These are phyloP conservation scores for Nothopassalora personata DNA, from an alignment of 2,329 filamentous ascomycete species.

Conservation along the genomic window DNA sequence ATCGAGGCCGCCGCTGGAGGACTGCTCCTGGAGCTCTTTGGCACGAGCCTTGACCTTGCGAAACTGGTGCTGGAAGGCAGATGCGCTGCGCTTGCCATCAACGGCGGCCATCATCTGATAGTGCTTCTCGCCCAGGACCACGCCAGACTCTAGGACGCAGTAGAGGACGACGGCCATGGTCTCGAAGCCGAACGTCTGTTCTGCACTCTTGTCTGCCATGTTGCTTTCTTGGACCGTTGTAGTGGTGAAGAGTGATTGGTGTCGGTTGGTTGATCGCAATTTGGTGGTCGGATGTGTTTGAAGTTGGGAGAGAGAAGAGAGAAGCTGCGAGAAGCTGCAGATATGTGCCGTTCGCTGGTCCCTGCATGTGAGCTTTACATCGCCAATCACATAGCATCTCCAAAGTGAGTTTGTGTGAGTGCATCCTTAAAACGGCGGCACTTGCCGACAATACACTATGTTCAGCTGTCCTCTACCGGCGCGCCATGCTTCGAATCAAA, in stretches of 20 bases:
- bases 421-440: not conserved
- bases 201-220: conserved; percentile 1
- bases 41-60: conserved; percentile 27
- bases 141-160: conserved; percentile 12
- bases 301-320: not conserved
- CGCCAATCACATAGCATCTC: conserved; percentile 1
- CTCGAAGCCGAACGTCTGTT: conserved; percentile 14
- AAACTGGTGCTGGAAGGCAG: conserved; percentile 27
- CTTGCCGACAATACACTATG: not conserved
- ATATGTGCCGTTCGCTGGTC: not conserved
- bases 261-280: not conserved
- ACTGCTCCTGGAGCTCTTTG: conserved; percentile 19
- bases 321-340: not conserved
- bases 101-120: conserved; percentile 29
- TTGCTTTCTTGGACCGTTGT: not conserved
- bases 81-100: conserved; percentile 17
- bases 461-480: not conserved
- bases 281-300: not conserved
- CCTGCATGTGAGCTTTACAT: conserved; percentile 1
- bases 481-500: too few species aligned
- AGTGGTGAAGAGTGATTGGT: not conserved
- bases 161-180: conserved; percentile 9
- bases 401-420: conserved; percentile 3
- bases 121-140: conserved; percentile 17
- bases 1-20: not conserved